Base-by-base conservation (phyloP, 2,329 filamentous ascomycete genomes). In the Fusarium torreyae region DNA sequence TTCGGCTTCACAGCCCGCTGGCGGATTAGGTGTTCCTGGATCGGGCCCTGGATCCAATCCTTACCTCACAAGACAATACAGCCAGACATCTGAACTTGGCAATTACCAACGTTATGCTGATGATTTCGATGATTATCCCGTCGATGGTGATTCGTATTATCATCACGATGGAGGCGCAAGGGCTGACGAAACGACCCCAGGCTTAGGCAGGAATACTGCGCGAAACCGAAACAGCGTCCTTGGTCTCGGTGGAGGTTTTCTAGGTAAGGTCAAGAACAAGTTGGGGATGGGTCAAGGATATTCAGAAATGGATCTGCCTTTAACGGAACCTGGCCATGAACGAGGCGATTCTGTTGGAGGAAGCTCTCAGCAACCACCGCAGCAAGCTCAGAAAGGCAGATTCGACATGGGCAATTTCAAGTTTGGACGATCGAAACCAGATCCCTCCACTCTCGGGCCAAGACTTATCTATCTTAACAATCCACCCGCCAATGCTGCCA, bases 391-490 rank as follows among this genome's bases (percentile, higher is more conserved):
- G 77, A 79, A 77, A 79, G 79, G 75, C 79, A 79, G 74, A 72
- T 90, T 92, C 73, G 89, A 89, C 71, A 84, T 90, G 75, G 87
- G 89, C 73, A 93, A 89, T 77, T 97, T 98, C 89, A 97, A 93
- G 82, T 98, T 97, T 79, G 93, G 94, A 49, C 85, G 92, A 76
- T 87, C 90, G 71, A 96, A 96, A 79, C 88, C 90, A 43, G 96
- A 99, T 79, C 94, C 95, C 9, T 93, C 95, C 43, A 97, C 93
- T 7, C 85, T 98, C 31, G 96, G 96, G 13, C 96, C 96, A 43
- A 89, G 96, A 70, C 89, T 98, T 73, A 98, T 99, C 77, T 90
- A 97, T 78, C 88, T 99, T 77, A 99, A 99, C 86, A 98, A 99
- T 77, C 92, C 94, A 6, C 94, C 95, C 4, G 94, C 94, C 54